Evolutionary conservation across 768 basidiomycete species (phyloP).

Genomic region (Arthromyces matolae): DNA sequence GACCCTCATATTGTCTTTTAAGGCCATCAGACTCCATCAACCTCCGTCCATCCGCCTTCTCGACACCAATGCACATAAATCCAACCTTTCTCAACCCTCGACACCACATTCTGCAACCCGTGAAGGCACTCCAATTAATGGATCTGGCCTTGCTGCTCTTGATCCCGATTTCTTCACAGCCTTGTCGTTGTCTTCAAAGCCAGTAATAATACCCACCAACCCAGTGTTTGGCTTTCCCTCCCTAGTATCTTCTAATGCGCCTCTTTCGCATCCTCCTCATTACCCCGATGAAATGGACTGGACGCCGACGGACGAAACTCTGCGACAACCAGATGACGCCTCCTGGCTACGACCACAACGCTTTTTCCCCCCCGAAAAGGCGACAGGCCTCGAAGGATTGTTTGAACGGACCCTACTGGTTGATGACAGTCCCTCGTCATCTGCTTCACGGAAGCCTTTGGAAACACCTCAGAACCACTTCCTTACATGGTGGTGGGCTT

Average conservation of each 20-base stretch:
- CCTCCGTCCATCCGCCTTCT: slow-evolving; percentile 72
- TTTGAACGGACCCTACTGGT: slow-evolving; percentile 58
- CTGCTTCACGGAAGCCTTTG: background rate
- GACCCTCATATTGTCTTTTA: slow-evolving; percentile 50
- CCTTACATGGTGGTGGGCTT: slow-evolving; percentile 36
- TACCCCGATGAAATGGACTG: slow-evolving; percentile 57
- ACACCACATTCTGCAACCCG: slow-evolving; percentile 34
- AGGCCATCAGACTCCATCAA: slow-evolving; percentile 58
- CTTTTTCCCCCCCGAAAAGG: slow-evolving; percentile 75
- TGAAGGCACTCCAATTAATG: slow-evolving; percentile 15
- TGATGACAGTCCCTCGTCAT: slow-evolving; percentile 35
- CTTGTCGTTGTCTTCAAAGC: slow-evolving; percentile 63
- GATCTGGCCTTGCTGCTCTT: slow-evolving; percentile 15
- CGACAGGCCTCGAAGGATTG: slow-evolving; percentile 70
- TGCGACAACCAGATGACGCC: slow-evolving; percentile 30
- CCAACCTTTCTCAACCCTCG: slow-evolving; percentile 37
- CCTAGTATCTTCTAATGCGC: slow-evolving; percentile 32
- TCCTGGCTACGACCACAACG: slow-evolving; percentile 64
- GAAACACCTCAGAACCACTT: slow-evolving; percentile 14
- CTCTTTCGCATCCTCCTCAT: slow-evolving; percentile 16
- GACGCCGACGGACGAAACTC: slow-evolving; percentile 50
- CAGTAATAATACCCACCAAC: slow-evolving; percentile 41
- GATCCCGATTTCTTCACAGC: slow-evolving; percentile 62
- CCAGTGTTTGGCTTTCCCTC: slow-evolving; percentile 76
- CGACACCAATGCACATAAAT: slow-evolving; percentile 45